Conservation (phyloP, 306 rosid genomes). For the Cicer arietinum region DNA sequence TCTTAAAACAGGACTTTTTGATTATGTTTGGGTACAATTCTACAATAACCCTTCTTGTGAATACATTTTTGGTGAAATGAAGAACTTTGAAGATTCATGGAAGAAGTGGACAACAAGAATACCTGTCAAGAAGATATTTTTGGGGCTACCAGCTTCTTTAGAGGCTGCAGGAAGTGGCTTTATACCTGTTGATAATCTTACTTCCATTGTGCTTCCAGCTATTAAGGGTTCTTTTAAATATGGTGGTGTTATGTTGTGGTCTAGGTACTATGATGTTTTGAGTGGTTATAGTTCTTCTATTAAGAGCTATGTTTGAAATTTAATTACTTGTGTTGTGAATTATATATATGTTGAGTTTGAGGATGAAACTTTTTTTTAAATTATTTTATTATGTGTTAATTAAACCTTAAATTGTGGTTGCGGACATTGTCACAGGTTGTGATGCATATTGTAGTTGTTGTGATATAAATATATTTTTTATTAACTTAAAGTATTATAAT, state of each 20-base stretch:
- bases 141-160: constrained; percentile 22
- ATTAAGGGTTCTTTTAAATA: constrained; percentile 20
- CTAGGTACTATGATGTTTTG: constrained; percentile 31
- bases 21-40: constrained; percentile 28
- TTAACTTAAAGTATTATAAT: no score
- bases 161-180: constrained; percentile 26
- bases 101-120: background rate
- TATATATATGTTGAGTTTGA: background rate
- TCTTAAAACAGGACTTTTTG: constrained; percentile 4
- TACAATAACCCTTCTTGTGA: constrained; percentile 29
- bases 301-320: constrained; percentile 29
- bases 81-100: constrained; percentile 8
- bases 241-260: constrained; percentile 35
- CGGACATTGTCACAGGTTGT: no score
- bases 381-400: no score
- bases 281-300: constrained; percentile 23
- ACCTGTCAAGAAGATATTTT: constrained; percentile 7
- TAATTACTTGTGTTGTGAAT: background rate
- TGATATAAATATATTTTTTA: no score
- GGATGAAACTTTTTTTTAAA: background rate
- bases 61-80: background rate
- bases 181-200: constrained; percentile 12
- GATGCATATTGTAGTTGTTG: no score
- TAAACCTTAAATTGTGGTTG: no score
- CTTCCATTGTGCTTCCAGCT: constrained; percentile 15